Percentiles rank a stretch among this genome's conserved stretches.
These are phyloP conservation scores for Magnusiomyces tetraspermus DNA, from an alignment of 1,139 yeast genomes.

Conservation along the genomic window DNA sequence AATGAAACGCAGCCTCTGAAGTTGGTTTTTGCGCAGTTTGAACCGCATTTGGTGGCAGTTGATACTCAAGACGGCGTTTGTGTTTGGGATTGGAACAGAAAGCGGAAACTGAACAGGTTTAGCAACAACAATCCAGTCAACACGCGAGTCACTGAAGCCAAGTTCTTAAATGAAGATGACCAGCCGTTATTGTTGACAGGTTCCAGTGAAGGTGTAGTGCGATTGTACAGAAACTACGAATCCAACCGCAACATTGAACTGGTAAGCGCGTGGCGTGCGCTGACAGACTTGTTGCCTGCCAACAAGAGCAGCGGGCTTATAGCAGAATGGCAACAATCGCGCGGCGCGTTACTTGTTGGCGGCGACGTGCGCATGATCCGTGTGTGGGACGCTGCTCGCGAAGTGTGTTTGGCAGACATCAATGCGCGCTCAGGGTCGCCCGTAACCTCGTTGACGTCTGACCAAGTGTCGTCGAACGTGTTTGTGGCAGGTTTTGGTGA, in stretches of 20 bases:
- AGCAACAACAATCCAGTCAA: conserved; percentile 83
- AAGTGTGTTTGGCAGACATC: conserved; percentile 72
- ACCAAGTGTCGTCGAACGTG: conserved; percentile 90
- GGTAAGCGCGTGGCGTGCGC: conserved; percentile 87
- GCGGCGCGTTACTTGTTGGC: conserved; percentile 84
- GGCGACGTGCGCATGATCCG: conserved; percentile 92
- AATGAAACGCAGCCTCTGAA: conserved; percentile 74
- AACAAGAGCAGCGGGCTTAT: conserved; percentile 69
- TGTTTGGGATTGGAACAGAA: conserved; percentile 80
- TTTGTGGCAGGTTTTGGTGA: conserved; percentile 91
- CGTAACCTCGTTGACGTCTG: conserved; percentile 82
- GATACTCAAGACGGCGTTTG: conserved; percentile 80
- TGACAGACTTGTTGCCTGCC: conserved; percentile 68
- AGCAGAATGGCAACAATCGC: conserved; percentile 93
- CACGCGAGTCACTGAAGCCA: conserved; percentile 77
- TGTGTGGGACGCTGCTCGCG: conserved; percentile 96
- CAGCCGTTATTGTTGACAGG: conserved; percentile 77
- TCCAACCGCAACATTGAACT: conserved; percentile 46
- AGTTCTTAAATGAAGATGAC: conserved; percentile 87
- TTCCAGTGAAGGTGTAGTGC: conserved; percentile 86
- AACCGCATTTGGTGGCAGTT: conserved; percentile 66
- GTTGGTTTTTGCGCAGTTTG: conserved; percentile 81
- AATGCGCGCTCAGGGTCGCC: conserved; percentile 91
- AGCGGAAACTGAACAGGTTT: conserved; percentile 51
- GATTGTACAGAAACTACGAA: conserved; percentile 72